A percentile compares a stretch with the other conserved stretches of the same genome.
These are phyloP conservation scores for Penicillium nucicola DNA, from an alignment of 495 filamentous ascomycete genomes.

Conservation along the genomic window DNA sequence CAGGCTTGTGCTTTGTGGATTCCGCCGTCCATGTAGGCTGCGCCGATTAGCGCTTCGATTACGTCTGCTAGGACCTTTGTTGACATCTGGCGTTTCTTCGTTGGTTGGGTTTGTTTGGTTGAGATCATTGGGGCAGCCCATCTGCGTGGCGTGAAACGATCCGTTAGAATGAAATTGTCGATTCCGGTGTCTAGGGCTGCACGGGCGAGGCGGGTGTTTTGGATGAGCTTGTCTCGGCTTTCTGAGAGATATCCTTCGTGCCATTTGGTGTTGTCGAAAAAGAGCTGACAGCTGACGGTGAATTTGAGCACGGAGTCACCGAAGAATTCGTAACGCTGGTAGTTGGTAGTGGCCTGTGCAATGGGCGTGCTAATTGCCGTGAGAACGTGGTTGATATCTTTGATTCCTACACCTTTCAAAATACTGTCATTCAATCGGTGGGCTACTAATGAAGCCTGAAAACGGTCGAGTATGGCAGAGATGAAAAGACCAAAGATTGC, in stretches of 20 bases:
- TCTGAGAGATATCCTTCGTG: slow-evolving; percentile 76
- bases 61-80: slow-evolving; percentile 88
- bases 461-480: slow-evolving; percentile 68
- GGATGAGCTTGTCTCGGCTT: slow-evolving; percentile 65
- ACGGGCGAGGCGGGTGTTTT: slow-evolving; percentile 65
- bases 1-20: slow-evolving; percentile 57
- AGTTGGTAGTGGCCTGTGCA: slow-evolving; percentile 61
- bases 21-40: slow-evolving; percentile 70
- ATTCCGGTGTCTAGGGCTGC: slow-evolving; percentile 63
- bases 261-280: slow-evolving; percentile 63
- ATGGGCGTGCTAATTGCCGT: slow-evolving; percentile 70
- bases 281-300: slow-evolving; percentile 62
- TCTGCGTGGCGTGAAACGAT: slow-evolving; percentile 61
- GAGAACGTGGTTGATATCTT: slow-evolving; percentile 55
- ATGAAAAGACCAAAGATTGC: slow-evolving; percentile 68
- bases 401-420: slow-evolving; percentile 53
- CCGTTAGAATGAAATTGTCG: slow-evolving; percentile 70
- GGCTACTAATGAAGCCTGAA: slow-evolving; percentile 65
- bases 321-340: slow-evolving; percentile 86
- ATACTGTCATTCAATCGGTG: slow-evolving; percentile 58
- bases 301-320: slow-evolving; percentile 87
- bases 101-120: slow-evolving; percentile 21
- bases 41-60: slow-evolving; percentile 81
- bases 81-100: slow-evolving; percentile 47
- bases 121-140: slow-evolving; percentile 68